These are phyloP conservation scores for Phenoliferia sp. DNA, from an alignment of 1,284 basidiomycete genomes.

Conservation along the genomic window DNA sequence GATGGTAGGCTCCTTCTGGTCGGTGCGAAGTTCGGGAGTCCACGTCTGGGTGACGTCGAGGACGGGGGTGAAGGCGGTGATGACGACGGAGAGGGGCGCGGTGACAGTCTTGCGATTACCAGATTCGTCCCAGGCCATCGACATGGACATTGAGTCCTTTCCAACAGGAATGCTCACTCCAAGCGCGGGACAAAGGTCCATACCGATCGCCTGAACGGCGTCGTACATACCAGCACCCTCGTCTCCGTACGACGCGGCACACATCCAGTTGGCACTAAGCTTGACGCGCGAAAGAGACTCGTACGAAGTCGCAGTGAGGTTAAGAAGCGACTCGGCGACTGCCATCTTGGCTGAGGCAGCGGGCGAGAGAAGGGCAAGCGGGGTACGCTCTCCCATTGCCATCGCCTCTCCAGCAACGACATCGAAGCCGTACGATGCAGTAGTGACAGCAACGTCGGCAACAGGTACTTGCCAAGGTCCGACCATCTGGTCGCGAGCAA, in stretches of 20 bases:
- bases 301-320: slow-evolving; percentile 77
- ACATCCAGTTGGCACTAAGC: slow-evolving; percentile 99
- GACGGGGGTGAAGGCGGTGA: slow-evolving; percentile 91
- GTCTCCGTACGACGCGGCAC: slow-evolving; percentile 80
- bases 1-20: slow-evolving; percentile 57
- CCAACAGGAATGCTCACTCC: slow-evolving; percentile 95
- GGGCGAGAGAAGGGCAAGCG: slow-evolving; percentile 78
- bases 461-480: slow-evolving; percentile 98
- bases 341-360: slow-evolving; percentile 94
- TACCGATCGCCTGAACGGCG: slow-evolving; percentile 85
- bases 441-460: slow-evolving; percentile 93
- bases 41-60: slow-evolving; percentile 74
- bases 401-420: slow-evolving; percentile 85
- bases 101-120: slow-evolving; percentile 73
- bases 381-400: slow-evolving; percentile 96
- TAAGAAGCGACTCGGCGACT: slow-evolving; percentile 88
- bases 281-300: slow-evolving; percentile 72
- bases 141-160: slow-evolving; percentile 99
- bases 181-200: slow-evolving; percentile 90
- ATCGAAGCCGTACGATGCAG: slow-evolving; percentile 85
- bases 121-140: slow-evolving; percentile 81
- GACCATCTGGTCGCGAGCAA: slow-evolving; percentile 96
- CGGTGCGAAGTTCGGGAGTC: slow-evolving; percentile 81
- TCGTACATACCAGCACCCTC: slow-evolving; percentile 89
- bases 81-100: slow-evolving; percentile 83